Percentiles rank a stretch among this genome's conserved stretches.
Conservation (phyloP, 148 eudicot species). For the Heliosperma pusillum region DNA sequence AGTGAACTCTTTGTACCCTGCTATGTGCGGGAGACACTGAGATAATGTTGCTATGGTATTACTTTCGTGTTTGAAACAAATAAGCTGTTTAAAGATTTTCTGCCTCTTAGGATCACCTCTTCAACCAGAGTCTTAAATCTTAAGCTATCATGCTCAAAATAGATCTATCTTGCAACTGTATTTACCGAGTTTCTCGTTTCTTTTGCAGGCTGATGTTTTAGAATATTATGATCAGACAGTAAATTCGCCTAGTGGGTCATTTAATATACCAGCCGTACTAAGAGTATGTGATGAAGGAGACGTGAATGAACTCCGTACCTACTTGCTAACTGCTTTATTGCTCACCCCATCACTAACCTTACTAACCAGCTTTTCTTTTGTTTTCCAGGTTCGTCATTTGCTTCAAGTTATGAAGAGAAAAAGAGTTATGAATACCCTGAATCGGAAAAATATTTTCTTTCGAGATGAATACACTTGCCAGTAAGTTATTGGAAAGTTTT, state of each 20-base stretch:
- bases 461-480: constrained; percentile 87
- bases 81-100: not conserved
- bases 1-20: no score
- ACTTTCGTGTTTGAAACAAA: not conserved
- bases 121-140: no score
- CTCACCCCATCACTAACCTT: constrained; percentile 17
- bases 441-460: constrained; percentile 75
- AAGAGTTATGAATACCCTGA: constrained; percentile 60
- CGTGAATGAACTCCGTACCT: no score
- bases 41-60: not conserved
- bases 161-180: not conserved
- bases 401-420: constrained; percentile 89
- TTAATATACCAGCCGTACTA: constrained; percentile 91
- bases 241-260: constrained; percentile 86
- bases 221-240: constrained; percentile 93
- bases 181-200: not conserved
- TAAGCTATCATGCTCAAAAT: no score
- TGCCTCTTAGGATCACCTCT: no score
- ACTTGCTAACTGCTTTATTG: not conserved
- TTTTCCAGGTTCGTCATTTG: constrained; percentile 79
- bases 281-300: constrained; percentile 48
- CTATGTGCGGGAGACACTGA: no score
- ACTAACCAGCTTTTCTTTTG: not conserved
- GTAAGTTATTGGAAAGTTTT: constrained; percentile 48
- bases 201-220: constrained; percentile 87